Percentiles rank a stretch among this genome's conserved stretches.
Conservation (phyloP, 148 eudicot species). For the Vaccinium corymbosum region DNA sequence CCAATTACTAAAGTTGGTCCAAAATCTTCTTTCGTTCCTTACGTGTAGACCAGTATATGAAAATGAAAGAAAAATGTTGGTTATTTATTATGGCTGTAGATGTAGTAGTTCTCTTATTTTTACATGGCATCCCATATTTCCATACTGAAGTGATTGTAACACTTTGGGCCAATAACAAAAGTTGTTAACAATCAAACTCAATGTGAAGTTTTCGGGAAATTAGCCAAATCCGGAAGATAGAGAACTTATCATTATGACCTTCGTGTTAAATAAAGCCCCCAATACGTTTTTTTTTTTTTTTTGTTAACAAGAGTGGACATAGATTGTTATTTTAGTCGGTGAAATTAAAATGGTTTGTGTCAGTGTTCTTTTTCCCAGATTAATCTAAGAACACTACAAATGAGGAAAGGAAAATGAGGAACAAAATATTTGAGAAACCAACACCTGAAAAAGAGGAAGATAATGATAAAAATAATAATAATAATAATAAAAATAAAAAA, state of each 20-base stretch:
- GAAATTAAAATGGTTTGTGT: not conserved
- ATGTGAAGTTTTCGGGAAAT: not conserved
- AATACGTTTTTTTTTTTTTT: not conserved
- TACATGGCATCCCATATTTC: not conserved
- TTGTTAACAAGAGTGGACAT: no score
- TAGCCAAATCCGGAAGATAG: not conserved
- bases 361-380: not conserved
- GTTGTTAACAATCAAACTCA: not conserved
- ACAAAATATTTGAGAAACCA: no score
- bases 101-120: not conserved
- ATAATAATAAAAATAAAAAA: not conserved
- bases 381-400: no score
- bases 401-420: not conserved
- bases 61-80: not conserved
- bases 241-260: not conserved
- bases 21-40: not conserved
- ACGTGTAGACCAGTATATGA: not conserved
- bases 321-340: not conserved
- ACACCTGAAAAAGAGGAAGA: not conserved
- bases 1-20: not conserved
- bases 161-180: not conserved
- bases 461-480: not conserved
- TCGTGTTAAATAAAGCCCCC: not conserved
- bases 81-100: not conserved
- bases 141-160: not conserved